Base-by-base conservation (phyloP, 495 filamentous ascomycete species). In the Trichocladium uniseriatum region DNA sequence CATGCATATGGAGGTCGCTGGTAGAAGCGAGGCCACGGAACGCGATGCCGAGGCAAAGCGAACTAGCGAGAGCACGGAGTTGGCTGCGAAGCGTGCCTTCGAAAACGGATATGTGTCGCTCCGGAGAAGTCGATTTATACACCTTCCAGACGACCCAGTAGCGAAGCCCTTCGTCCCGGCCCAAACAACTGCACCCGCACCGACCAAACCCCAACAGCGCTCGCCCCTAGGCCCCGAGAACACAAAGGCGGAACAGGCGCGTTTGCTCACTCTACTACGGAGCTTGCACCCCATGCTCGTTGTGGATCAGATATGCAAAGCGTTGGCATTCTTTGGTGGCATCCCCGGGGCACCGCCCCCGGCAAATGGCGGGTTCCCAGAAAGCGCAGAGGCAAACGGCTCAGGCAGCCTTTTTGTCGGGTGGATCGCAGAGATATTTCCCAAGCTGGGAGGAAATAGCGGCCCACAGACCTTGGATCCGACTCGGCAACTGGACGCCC, bases 341-440 rank as follows among this genome's bases (percentile, higher is more conserved):
- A 71, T 78, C 22, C 76, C 76, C 14, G 75, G 70, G 6, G 76
- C 74, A 6, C 75, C 74, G 10, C 71, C 76, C 18, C 75, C 76
- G 1, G 59, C 64, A 22, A 65, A 76, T 59, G 73, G 65, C 40
- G 62, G 64, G 27, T 79, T 78, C 45, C 75, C 76, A 5, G 68
- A 71, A 40, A 78, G 75, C 54, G 74, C 71, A 16, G 69, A 74
- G 48, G 66, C 71, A 20, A 77, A 75, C 52, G 76, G 76, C 27
- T 69, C 71, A 4, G 76, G 76, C 14, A 71, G 71, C 35, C 59
- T 78, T 9, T 78, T 79, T 57, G 69, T 79, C 29, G 76, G 76
- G 8, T 79, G 76, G 76, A 63, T 79, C 31, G 66, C 74, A 9
- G 76, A 79, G 44, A 78, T 79, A 47, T 79, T 79, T 47, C 76